Percentiles rank a stretch among this genome's conserved stretches.
Evolutionary conservation across 352 stramenopile species (phyloP).

Genomic region (Globisporangium acanthophoron): DNA sequence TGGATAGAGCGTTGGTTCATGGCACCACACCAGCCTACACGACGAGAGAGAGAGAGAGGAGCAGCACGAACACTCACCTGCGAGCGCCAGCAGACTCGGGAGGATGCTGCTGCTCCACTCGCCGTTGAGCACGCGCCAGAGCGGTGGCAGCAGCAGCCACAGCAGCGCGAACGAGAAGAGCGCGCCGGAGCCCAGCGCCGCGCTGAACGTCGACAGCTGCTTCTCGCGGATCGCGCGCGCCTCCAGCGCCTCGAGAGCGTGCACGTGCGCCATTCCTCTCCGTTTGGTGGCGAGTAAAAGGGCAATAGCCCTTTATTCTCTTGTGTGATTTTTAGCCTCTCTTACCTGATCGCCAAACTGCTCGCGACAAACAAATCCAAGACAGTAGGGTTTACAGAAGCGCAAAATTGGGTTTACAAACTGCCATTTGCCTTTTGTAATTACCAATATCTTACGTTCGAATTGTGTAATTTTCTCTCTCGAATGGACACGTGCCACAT

Average conservation of each 20-base stretch:
- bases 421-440: too few species aligned
- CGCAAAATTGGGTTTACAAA: too few species aligned
- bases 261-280: background rate
- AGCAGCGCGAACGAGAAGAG: conserved; percentile 35
- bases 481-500: too few species aligned
- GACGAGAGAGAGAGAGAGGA: background rate
- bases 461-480: too few species aligned
- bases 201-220: conserved; percentile 56
- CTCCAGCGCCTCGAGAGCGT: conserved; percentile 56
- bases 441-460: too few species aligned
- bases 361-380: too few species aligned
- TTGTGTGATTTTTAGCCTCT: too few species aligned
- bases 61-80: conserved; percentile 17
- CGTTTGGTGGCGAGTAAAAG: too few species aligned
- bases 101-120: conserved; percentile 56
- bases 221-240: conserved; percentile 56
- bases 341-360: too few species aligned
- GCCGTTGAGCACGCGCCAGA: conserved; percentile 69
- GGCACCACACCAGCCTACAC: background rate
- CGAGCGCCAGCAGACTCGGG: conserved; percentile 49
- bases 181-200: conserved; percentile 37
- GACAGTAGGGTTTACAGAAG: too few species aligned
- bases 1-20: background rate
- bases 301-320: too few species aligned
- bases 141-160: conserved; percentile 48